Evolutionary conservation across 495 filamentous ascomycete species (phyloP), one percentile per base, ranked within the genome.

Genomic region (Astrothelium subdiscretum): DNA sequence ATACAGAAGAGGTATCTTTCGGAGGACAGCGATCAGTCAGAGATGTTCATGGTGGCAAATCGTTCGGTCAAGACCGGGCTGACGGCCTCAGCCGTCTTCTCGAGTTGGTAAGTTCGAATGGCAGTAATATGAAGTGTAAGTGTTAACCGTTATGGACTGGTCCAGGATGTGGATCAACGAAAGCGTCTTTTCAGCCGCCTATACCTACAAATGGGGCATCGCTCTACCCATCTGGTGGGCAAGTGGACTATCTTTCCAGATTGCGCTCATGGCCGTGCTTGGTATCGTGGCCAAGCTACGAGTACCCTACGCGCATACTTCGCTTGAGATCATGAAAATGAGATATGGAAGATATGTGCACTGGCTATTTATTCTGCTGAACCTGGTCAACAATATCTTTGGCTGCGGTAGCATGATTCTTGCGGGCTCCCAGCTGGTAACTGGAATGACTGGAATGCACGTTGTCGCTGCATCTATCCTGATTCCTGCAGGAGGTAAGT

Each of bases 11-110:
- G 66, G 0, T 77, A 77, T 69, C 69, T 78, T 8, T 67, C 71
- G 0, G 78, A 80, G 51, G 78, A 80, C 58, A 76, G 76, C 20
- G 75, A 69, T 13, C 75, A 75, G 35, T 77, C 76, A 2, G 78
- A 80, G 63, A 80, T 80, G 78, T 81, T 81, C 68, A 79, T 81
- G 76, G 76, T 78, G 35, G 78, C 78, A 20, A 80, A 80, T 68
- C 72, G 78, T 18, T 73, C 70, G 10, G 78, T 81, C 8, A 73
- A 74, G 11, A 79, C 73, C 8, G 78, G 78, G 1, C 67, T 80
- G 29, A 80, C 77, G n/a, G 77, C 77, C 0, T 78, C 76, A 2
- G 77, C 78, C 8, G 78, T 80, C 0, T 77, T 80, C 43, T 69
- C 68, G 15, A 63, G 61, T 29, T 63, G 22, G 63, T 62, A 29